Evolutionary conservation across 2,329 filamentous ascomycete genomes (phyloP), one percentile per base, ranked within the genome.

Genomic region (Byssochlamys sp.): DNA sequence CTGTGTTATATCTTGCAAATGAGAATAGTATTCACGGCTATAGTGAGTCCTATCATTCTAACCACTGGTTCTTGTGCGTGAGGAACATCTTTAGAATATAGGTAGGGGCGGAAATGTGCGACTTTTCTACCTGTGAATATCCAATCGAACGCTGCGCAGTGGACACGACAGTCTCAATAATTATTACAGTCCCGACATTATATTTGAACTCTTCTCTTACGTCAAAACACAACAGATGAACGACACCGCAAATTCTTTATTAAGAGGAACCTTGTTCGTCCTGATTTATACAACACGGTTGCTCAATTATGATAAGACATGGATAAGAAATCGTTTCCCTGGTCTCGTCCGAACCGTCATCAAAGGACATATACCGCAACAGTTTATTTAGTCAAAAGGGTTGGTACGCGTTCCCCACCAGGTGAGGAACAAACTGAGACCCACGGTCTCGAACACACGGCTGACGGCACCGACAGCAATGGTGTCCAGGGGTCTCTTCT

Each of bases 361-460:
- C n/a, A 45, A 45, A 31, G 4, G n/a, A 45, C 39, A 45, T 45
- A 45, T 7, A 19, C 19, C n/a, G 12, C 19, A 49, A 60, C 62
- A 67, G 57, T 70, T 45, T 48, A 19, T 66, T 81, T 88, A 91
- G 71, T 91, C 85, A 76, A 96, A 95, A 60, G 90, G 90, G 80
- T 91, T 92, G 78, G 90, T 94, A 72, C 89, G 87, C 70, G 92
- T 96, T 70, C 92, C 92, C 92, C 92, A 97, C 88, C 90, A 97
- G 72, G 90, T 96, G 68, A 97, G 81, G 84, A 97, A 90, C 69
- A 96, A 74, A 62, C 88, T 91, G 59, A 97, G 84, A 63, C 92
- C 94, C 59, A 97, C 84, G 2, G 94, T 96, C 84, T 97, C 94
- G 66, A 96, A 84, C 66, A 94, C 78, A 77, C 94, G 91, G 70